Evolutionary conservation across 179 eudicot genomes (phyloP).

Genomic region (Silene noctiflora): DNA sequence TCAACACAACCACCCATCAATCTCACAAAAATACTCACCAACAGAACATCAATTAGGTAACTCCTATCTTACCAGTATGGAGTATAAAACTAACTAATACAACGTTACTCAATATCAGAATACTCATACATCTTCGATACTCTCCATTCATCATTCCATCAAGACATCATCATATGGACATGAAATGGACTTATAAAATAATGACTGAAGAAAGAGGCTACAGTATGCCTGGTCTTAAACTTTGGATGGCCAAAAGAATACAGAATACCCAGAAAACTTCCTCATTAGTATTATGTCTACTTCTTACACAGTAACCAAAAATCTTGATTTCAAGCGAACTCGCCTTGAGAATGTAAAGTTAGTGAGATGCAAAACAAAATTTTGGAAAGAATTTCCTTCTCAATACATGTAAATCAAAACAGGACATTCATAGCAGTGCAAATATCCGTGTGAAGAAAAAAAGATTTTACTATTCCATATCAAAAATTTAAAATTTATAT

Average conservation of each 20-base stretch:
- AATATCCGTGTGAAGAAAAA: too few relatives aligned
- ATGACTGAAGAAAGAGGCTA: background rate
- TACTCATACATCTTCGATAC: background rate
- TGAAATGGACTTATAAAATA: background rate
- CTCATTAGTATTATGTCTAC: background rate
- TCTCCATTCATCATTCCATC: background rate
- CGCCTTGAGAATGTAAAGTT: background rate
- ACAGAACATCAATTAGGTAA: background rate
- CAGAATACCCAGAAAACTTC: background rate
- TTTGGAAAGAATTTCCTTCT: background rate
- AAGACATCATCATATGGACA: background rate
- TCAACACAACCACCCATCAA: constrained; percentile 13
- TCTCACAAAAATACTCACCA: background rate
- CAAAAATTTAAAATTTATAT: too few relatives aligned
- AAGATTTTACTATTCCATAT: too few relatives aligned
- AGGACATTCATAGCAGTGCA: too few relatives aligned
- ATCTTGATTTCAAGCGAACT: background rate
- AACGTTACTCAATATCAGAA: background rate
- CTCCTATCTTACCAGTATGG: background rate
- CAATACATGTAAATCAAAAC: background rate
- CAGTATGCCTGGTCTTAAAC: background rate
- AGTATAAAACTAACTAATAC: background rate
- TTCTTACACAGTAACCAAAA: background rate
- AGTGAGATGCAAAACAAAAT: background rate
- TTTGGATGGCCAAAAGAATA: background rate